Evolutionary conservation across 805 yeast genomes (phyloP), one percentile per base, ranked within the genome.

Genomic region (Saccharomycopsis amapae): DNA sequence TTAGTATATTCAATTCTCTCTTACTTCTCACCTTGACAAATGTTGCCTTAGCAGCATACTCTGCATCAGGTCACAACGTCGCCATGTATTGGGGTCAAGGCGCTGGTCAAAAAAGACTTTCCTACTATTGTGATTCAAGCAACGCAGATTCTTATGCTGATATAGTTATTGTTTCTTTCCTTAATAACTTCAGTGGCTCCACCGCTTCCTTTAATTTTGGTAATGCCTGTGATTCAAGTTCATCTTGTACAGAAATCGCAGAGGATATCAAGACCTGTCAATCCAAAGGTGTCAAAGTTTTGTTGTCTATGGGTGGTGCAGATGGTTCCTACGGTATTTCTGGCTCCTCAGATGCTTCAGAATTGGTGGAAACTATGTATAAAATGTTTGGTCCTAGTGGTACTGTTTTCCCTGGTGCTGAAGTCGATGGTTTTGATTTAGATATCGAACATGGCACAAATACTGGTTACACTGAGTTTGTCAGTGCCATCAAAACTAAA

Each of bases 381-480:
- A 17, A 35, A 3, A 7, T 17, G 13, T 48, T 48, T 28, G 51
- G 51, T n/a, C 45, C 47, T 18, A 15, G 20, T 12, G 47, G 50
- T 13, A 46, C 50, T 17, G 48, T 44, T 46, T 78, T 81, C 54
- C 83, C 78, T 49, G 74, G 67, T 55, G 69, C 95, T 2, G 62
- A 79, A 19, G 70, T 90, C 37, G 97, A 90, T 62, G 97, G 97
- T 17, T 87, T 88, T 60, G 97, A 90, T 63, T 80, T 89, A 52
- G 97, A 90, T 62, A 78, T 85, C 56, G 97, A 90, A 63, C 74
- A 76, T 58, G 66, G 71, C 56, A 61, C 69, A 46, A 68, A 71
- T 44, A 65, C 69, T 1, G 96, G 96, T 13, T 82, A 81, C 57
- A 73, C 76, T 32, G 74, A 81, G 13, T 62, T 82, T 44, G 83